These are phyloP conservation scores for Eimeria sp. DNA, from an alignment of 169 alveolate species.

Conservation along the genomic window DNA sequence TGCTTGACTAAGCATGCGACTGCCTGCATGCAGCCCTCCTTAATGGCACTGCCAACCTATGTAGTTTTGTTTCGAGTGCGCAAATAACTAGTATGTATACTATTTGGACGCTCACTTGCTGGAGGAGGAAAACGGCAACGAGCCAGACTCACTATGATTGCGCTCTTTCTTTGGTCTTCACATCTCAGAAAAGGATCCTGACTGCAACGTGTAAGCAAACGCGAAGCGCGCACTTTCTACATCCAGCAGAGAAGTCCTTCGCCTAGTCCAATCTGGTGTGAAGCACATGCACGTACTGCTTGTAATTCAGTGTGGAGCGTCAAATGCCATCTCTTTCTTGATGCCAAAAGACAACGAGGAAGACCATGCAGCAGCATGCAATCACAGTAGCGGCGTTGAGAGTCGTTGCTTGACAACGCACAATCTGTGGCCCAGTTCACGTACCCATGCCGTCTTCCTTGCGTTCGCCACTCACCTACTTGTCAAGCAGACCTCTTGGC, in stretches of 20 bases:
- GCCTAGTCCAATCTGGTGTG: neutral
- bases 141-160: neutral
- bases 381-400: neutral
- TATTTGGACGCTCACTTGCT: neutral
- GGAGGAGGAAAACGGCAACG: neutral
- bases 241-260: neutral
- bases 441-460: too few relatives aligned
- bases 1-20: neutral
- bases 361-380: neutral
- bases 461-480: neutral
- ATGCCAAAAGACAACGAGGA: neutral
- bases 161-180: neutral
- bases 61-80: neutral
- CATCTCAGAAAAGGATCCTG: neutral
- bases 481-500: neutral
- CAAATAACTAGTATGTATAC: neutral
- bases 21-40: neutral
- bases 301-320: neutral
- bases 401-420: neutral
- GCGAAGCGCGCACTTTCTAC: constrained; percentile 23
- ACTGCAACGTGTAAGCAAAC: too few relatives aligned
- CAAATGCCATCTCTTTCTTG: neutral
- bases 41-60: neutral
- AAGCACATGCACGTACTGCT: neutral
- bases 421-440: neutral